A percentile compares a stretch with the other conserved stretches of the same genome.
These are phyloP conservation scores for Rhynchosporium agropyri DNA, from an alignment of 2,329 filamentous ascomycete species.

Conservation along the genomic window DNA sequence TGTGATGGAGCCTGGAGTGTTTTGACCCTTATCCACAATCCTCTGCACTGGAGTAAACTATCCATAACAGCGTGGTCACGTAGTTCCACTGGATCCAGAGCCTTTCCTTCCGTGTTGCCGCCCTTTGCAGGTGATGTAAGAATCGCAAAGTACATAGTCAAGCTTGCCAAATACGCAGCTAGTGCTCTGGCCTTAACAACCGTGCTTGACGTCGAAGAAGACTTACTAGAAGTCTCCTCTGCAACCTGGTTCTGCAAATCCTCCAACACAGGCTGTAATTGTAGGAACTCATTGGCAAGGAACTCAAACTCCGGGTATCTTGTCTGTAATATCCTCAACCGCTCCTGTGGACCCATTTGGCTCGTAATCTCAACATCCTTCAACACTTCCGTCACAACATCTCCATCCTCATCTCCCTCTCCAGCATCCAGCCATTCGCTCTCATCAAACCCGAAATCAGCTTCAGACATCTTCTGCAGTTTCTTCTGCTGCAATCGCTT, in stretches of 20 bases:
- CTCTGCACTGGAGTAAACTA: conserved; percentile 75
- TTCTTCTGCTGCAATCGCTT: conserved; percentile 89
- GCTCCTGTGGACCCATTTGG: conserved; percentile 75
- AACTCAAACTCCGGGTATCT: conserved; percentile 93
- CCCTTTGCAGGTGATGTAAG: conserved; percentile 78
- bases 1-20: conserved; percentile 51
- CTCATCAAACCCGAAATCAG: conserved; percentile 92
- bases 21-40: conserved; percentile 78
- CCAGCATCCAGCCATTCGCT: conserved; percentile 74
- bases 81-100: conserved; percentile 75
- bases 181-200: conserved; percentile 78
- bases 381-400: conserved; percentile 82
- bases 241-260: conserved; percentile 61
- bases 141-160: conserved; percentile 93
- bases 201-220: conserved; percentile 9
- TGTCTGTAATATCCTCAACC: conserved; percentile 71
- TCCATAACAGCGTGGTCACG: conserved; percentile 92
- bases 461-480: conserved; percentile 82
- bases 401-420: conserved; percentile 51
- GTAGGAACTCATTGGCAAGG: conserved; percentile 68
- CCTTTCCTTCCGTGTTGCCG: conserved; percentile 53
- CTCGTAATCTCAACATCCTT: conserved; percentile 81
- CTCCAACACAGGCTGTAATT: conserved; percentile 58
- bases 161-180: conserved; percentile 80
- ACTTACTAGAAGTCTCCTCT: conserved; percentile 35